Conservation (phyloP, 352 stramenopile genomes). For the Phytophthora brassicae region DNA sequence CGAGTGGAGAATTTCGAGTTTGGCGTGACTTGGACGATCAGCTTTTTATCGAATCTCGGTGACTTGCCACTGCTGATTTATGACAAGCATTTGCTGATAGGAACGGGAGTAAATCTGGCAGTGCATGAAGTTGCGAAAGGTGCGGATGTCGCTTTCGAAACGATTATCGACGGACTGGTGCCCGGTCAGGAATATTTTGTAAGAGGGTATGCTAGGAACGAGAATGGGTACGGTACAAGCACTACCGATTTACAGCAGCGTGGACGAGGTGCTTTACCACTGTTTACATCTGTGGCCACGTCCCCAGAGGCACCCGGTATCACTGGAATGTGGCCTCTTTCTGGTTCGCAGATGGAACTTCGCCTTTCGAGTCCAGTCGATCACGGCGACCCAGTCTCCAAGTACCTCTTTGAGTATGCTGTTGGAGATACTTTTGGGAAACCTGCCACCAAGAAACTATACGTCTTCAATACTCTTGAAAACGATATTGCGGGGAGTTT, state of each 20-base stretch:
- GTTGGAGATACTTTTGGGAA: slow-evolving; percentile 50
- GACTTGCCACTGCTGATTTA: slow-evolving; percentile 58
- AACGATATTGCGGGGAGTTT: slow-evolving; percentile 73
- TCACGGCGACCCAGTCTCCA: slow-evolving; percentile 39
- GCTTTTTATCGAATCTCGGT: slow-evolving; percentile 69
- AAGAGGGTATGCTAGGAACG: slow-evolving; percentile 62
- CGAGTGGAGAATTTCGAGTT: slow-evolving; percentile 40
- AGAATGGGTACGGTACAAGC: slow-evolving; percentile 64
- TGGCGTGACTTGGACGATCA: slow-evolving; percentile 67
- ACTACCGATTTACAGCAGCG: slow-evolving; percentile 60
- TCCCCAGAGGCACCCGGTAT: slow-evolving; percentile 44
- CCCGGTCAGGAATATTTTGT: slow-evolving; percentile 58
- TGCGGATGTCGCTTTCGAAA: slow-evolving; percentile 62
- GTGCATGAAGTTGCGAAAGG: slow-evolving; percentile 65
- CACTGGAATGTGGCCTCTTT: slow-evolving; percentile 49
- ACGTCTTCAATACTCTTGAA: slow-evolving; percentile 41
- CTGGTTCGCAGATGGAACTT: slow-evolving; percentile 51
- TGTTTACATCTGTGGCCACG: slow-evolving; percentile 41
- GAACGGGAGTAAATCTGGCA: slow-evolving; percentile 41
- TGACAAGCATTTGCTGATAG: slow-evolving; percentile 34
- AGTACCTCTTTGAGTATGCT: slow-evolving; percentile 67
- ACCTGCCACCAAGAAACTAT: slow-evolving; percentile 49
- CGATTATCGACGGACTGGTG: slow-evolving; percentile 51
- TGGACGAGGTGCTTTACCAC: slow-evolving; percentile 55
- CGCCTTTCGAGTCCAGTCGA: slow-evolving; percentile 33